Base-by-base conservation (phyloP, 2,329 filamentous ascomycete genomes). In the Orbilia quercus region DNA sequence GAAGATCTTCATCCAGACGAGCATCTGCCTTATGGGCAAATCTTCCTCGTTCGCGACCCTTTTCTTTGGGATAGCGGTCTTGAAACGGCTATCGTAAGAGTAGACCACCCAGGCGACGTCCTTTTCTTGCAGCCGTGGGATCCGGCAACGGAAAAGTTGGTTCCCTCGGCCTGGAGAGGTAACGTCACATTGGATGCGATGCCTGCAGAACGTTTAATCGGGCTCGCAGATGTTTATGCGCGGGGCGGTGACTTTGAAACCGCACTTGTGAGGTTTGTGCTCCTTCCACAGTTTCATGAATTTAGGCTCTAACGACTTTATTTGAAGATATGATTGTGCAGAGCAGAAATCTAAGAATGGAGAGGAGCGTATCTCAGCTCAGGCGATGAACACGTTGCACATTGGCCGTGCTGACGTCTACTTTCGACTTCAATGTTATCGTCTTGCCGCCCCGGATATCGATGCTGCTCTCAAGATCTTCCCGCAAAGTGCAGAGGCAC, bases 51-150 rank as follows among this genome's bases (percentile, higher is more conserved):
- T 42, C 54, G 69, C 2, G 60, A 73, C 5, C 69, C 69, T 1
- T 73, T 42, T 31, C 25, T 73, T 22, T 73, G 69, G 69, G 42
- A 64, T 11, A 51, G 31, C 9, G 54, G 69, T 7, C 4, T 60
- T 5, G 42, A 31, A 7, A 28, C 16, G 7, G 20, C 28, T 2
- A 44, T 66, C 7, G 47, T 73, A 5, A 58, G 69, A 51, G 59
- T 73, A 12, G 69, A 73, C 18, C 69, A 73, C 38, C 69, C 54
- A 14, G 34, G 40, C 7, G 69, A 73, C 18, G 25, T 73, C 20
- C 31, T 42, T 31, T 42, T 48, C 25, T 28, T 65, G 2, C 38
- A 66, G 16, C n/a, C 28, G 6, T 73, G 69, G 69, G 60, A 66
- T 14, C 14, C 31, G 9, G 12, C 38, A 14, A 44, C 40, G 2